Conservation (phyloP, 352 stramenopile genomes). For the Pythium scleroteichum region DNA sequence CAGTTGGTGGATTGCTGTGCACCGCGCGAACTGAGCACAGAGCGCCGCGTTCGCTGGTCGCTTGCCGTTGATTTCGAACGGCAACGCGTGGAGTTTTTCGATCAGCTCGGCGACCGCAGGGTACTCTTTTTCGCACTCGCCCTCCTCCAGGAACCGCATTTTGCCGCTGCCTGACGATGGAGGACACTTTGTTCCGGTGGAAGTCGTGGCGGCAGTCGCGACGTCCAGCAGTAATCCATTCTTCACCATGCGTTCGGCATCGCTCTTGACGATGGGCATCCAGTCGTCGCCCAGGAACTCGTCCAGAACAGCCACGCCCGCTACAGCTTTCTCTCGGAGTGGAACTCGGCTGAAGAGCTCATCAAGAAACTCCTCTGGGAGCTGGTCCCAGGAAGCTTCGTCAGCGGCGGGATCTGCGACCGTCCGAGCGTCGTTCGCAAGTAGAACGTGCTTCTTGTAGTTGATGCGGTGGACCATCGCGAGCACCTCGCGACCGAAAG, state of each 20-base stretch:
- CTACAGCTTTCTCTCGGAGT: background rate
- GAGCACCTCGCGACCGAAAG: slow-evolving; percentile 80
- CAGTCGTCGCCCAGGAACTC: slow-evolving; percentile 84
- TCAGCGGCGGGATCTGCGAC: slow-evolving; percentile 62
- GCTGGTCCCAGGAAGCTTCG: slow-evolving; percentile 62
- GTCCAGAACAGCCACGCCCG: slow-evolving; percentile 59
- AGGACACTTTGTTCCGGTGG: no score
- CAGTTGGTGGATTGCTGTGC: slow-evolving; percentile 55
- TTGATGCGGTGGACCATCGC: slow-evolving; percentile 86
- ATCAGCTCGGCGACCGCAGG: slow-evolving; percentile 73
- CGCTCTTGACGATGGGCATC: slow-evolving; percentile 56
- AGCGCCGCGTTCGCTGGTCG: slow-evolving; percentile 36
- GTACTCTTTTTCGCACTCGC: slow-evolving; percentile 59
- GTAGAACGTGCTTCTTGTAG: slow-evolving; percentile 71
- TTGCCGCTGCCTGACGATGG: slow-evolving; percentile 17
- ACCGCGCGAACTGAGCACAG: slow-evolving; percentile 73
- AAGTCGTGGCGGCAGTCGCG: background rate
- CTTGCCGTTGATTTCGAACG: slow-evolving; percentile 85
- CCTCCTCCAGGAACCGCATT: slow-evolving; percentile 63
- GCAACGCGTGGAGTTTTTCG: slow-evolving; percentile 71
- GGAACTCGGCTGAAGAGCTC: slow-evolving; percentile 31
- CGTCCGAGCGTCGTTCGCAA: slow-evolving; percentile 65
- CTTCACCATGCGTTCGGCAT: slow-evolving; percentile 65
- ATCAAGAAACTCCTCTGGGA: slow-evolving; percentile 53
- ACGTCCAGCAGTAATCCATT: slow-evolving; percentile 47